Evolutionary conservation across 2,329 filamentous ascomycete genomes (phyloP).

Genomic region (Lecanicillium sp.): DNA sequence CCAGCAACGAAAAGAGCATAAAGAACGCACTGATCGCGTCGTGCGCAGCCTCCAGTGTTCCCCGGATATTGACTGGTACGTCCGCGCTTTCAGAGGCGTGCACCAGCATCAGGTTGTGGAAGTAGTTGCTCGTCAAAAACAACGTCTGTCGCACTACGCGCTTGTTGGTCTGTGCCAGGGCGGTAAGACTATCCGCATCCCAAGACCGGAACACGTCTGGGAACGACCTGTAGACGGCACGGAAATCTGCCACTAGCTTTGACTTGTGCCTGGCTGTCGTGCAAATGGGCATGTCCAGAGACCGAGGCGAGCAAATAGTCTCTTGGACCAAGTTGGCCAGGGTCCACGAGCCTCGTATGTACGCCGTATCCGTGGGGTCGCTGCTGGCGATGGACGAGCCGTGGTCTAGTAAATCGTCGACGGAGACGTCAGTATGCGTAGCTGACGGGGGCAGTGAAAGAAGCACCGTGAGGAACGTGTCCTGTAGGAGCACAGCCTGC

Average conservation of each 20-base stretch:
- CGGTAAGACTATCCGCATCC: conserved; percentile 50
- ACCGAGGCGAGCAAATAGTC: conserved; percentile 65
- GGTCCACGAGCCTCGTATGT: conserved; percentile 70
- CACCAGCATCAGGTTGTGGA: conserved; percentile 73
- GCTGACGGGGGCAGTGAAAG: conserved; percentile 69
- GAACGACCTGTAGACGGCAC: conserved; percentile 63
- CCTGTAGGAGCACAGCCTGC: conserved; percentile 74
- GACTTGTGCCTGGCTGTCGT: conserved; percentile 60
- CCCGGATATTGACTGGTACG: conserved; percentile 57
- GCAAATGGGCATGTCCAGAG: conserved; percentile 64
- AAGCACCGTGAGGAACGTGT: conserved; percentile 72
- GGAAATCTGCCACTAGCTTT: conserved; percentile 61
- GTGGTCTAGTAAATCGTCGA: conserved; percentile 65
- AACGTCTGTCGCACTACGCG: conserved; percentile 65
- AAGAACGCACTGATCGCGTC: conserved; percentile 70
- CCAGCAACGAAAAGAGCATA: conserved; percentile 59
- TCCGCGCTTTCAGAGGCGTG: conserved; percentile 61
- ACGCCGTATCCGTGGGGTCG: conserved; percentile 58
- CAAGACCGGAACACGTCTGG: conserved; percentile 62
- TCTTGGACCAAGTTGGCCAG: conserved; percentile 72
- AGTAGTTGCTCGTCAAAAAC: conserved; percentile 75
- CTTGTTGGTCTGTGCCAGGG: conserved; percentile 50
- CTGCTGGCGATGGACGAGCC: conserved; percentile 46
- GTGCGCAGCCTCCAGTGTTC: conserved; percentile 66
- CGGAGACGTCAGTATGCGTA: conserved; percentile 70